Conservation (phyloP, 805 yeast species). For the Kazachstania kunashirensis region DNA sequence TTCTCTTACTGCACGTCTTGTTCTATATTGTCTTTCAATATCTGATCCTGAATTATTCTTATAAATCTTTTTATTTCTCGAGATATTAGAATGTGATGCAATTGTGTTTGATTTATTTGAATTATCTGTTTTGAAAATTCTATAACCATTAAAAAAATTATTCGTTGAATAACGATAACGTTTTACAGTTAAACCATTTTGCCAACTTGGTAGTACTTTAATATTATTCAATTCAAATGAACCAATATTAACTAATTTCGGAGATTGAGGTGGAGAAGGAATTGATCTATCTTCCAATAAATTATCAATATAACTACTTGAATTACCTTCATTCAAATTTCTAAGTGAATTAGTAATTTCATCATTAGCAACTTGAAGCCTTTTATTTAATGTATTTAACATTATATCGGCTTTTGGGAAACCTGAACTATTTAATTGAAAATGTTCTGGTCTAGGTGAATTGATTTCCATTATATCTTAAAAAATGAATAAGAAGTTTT, state of each 20-base stretch:
- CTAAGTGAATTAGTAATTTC: background rate
- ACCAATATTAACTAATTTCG: slow-evolving; percentile 8
- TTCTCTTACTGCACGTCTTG: slow-evolving; percentile 2
- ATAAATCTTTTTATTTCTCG: background rate
- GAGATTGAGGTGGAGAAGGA: slow-evolving; percentile 29
- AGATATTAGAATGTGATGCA: background rate
- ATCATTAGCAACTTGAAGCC: background rate
- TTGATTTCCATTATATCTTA: slow-evolving; percentile 25
- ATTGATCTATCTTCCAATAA: slow-evolving; percentile 18
- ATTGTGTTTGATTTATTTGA: background rate
- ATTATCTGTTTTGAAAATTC: slow-evolving; percentile 8
- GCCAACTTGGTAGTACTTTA: slow-evolving; percentile 17
- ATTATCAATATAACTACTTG: slow-evolving; percentile 1
- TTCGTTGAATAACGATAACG: slow-evolving; percentile 12
- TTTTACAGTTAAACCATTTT: slow-evolving; percentile 8
- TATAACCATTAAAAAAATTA: slow-evolving; percentile 20
- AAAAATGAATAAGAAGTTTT: too few relatives aligned
- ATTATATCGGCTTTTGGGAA: background rate
- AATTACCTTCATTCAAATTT: background rate
- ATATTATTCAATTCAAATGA: slow-evolving; percentile 5
- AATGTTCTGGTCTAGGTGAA: slow-evolving; percentile 29
- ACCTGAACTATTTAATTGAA: slow-evolving; percentile 19
- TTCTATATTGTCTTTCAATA: slow-evolving; percentile 2
- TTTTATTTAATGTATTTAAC: background rate
- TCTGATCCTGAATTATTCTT: slow-evolving; percentile 1